phyloP scores from a whole-genome alignment of 2,329 filamentous ascomycete species.

The Coniochaeta sp. region DNA sequence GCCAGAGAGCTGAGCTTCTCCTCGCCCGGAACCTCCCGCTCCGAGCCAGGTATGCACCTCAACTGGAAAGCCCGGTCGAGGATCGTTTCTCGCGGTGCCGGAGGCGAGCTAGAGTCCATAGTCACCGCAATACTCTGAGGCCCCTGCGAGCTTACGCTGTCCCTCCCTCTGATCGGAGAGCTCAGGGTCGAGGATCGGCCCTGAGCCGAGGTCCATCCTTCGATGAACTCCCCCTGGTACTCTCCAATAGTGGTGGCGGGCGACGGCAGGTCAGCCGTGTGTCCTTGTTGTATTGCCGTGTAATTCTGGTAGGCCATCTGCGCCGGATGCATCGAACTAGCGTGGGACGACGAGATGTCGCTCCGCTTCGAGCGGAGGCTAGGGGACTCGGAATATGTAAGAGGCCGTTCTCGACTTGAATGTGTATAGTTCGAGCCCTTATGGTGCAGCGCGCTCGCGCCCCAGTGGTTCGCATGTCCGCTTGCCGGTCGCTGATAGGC shows the following conservation, averaged over 20 bases:
- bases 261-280: conserved; percentile 49
- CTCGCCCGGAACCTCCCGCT: conserved; percentile 45
- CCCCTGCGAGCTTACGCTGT: conserved; percentile 45
- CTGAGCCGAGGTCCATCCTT: conserved; percentile 54
- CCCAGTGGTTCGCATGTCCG: conserved; percentile 28
- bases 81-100: conserved; percentile 54
- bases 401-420: conserved; percentile 41
- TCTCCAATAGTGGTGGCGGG: conserved; percentile 45
- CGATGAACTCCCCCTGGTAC: conserved; percentile 48
- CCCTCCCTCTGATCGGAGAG: conserved; percentile 47
- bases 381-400: conserved; percentile 50
- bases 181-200: conserved; percentile 51
- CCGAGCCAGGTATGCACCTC: conserved; percentile 54
- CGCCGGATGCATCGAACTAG: conserved; percentile 37
- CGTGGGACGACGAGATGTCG: conserved; percentile 50
- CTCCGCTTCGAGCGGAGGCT: conserved; percentile 56
- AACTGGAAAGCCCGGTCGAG: conserved; percentile 60
- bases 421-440: conserved; percentile 42
- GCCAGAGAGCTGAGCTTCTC: conserved; percentile 59
- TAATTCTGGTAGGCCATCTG: conserved; percentile 37
- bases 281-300: conserved; percentile 28
- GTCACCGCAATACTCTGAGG: conserved; percentile 20
- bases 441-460: conserved; percentile 31
- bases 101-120: conserved; percentile 40
- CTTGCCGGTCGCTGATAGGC: conserved; percentile 36